Conservation (phyloP, 345 rosid genomes). For the Kandelia obovata region DNA sequence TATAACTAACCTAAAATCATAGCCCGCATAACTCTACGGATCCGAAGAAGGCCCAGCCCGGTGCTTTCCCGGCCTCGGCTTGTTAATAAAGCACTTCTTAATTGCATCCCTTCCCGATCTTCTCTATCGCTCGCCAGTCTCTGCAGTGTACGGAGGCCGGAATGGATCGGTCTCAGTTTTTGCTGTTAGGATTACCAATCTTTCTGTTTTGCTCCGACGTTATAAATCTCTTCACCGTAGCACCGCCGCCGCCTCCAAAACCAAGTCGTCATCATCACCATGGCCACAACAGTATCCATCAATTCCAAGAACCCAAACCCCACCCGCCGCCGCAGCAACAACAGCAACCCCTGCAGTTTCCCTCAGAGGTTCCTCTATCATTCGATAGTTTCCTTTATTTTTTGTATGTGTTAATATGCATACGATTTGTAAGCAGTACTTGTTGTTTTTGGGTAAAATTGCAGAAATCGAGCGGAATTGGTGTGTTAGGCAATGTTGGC, state of each 20-base stretch:
- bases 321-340: conserved; percentile 8
- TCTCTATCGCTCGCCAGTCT: background rate
- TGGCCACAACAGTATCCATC: background rate
- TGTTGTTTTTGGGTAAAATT: background rate
- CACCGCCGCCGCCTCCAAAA: conserved; percentile 9
- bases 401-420: background rate
- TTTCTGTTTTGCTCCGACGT: conserved; percentile 29
- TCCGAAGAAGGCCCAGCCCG: no score
- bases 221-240: conserved; percentile 19
- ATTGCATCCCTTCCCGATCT: background rate
- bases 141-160: background rate
- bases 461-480: conserved; percentile 26
- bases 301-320: conserved; percentile 10
- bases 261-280: conserved; percentile 3
- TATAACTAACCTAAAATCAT: no score
- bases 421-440: background rate
- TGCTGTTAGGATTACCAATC: conserved; percentile 29
- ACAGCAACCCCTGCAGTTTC: conserved; percentile 17
- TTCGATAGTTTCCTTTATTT: background rate
- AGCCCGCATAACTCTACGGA: no score
- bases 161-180: conserved; percentile 32
- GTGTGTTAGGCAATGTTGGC: conserved; percentile 17
- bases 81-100: no score
- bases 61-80: no score
- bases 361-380: conserved; percentile 11